phyloP scores from a whole-genome alignment of 257 asterid genomes.

The Lycium barbarum region DNA sequence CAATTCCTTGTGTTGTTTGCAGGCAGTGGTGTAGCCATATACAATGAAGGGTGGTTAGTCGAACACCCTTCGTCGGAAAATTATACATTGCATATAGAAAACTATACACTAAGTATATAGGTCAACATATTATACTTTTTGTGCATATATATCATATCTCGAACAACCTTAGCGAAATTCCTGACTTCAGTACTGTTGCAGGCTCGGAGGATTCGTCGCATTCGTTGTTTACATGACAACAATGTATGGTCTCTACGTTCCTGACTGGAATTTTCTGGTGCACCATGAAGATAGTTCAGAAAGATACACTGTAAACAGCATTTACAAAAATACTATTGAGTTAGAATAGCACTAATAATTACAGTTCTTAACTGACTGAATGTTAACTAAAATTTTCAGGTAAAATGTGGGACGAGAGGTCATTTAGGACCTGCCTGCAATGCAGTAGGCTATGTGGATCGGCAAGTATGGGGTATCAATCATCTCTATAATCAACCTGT shows the following conservation, averaged over 20 bases:
- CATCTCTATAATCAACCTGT: slow-evolving; percentile 78
- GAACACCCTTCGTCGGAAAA: no score
- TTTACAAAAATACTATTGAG: neutral
- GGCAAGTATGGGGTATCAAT: slow-evolving; percentile 87
- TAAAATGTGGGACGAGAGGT: slow-evolving; percentile 94
- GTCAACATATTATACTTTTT: no score
- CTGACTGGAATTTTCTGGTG: slow-evolving; percentile 75
- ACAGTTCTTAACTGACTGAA: neutral
- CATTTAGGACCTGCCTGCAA: slow-evolving; percentile 92
- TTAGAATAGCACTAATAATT: no score
- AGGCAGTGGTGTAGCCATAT: no score
- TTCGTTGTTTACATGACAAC: slow-evolving; percentile 72
- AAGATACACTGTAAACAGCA: slow-evolving; percentile 52
- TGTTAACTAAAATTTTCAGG: slow-evolving; percentile 48
- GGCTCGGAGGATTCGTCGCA: slow-evolving; percentile 78
- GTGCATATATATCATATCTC: no score
- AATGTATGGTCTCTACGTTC: slow-evolving; percentile 66
- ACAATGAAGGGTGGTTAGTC: no score
- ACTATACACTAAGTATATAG: no score
- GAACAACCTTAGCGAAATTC: no score
- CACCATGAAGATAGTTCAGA: slow-evolving; percentile 33
- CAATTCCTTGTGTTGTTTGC: no score
- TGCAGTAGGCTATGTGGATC: slow-evolving; percentile 90
- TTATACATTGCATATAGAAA: no score
- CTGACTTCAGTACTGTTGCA: neutral